A percentile compares a stretch with the other conserved stretches of the same genome.
Conservation (phyloP, 768 basidiomycete species). For the Calvatia gigantea region DNA sequence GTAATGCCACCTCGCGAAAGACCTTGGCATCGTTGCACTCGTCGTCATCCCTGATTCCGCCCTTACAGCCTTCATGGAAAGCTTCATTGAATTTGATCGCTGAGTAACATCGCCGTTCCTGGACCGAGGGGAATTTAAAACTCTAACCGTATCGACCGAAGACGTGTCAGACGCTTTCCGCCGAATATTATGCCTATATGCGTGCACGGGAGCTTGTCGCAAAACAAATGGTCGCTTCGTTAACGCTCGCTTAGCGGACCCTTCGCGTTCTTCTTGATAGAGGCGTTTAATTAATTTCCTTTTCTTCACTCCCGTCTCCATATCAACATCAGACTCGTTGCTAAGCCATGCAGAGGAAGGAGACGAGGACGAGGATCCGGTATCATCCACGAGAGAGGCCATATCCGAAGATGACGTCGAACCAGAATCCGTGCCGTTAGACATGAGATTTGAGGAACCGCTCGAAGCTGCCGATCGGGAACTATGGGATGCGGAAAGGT, state of each 20-base stretch:
- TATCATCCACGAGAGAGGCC: constrained; percentile 62
- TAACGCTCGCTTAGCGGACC: constrained; percentile 18
- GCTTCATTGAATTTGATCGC: constrained; percentile 15
- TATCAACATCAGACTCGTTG: constrained; percentile 54
- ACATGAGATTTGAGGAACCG: constrained; percentile 9
- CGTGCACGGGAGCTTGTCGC: constrained; percentile 37
- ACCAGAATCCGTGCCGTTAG: constrained; percentile 11
- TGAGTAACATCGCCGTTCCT: constrained; percentile 7
- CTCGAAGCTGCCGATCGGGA: constrained; percentile 22
- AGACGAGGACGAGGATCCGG: constrained; percentile 56
- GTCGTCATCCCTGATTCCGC: constrained; percentile 23
- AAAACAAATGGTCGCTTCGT: constrained; percentile 44
- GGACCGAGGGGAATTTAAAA: constrained; percentile 16
- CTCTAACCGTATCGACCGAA: constrained; percentile 45
- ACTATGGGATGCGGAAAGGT: constrained; percentile 30
- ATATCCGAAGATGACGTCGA: constrained; percentile 43
- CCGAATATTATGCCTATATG: constrained; percentile 21
- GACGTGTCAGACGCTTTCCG: constrained; percentile 51
- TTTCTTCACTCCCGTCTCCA: constrained; percentile 41
- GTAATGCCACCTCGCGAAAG: constrained; percentile 27
- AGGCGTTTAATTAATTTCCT: constrained; percentile 21
- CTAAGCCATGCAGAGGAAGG: constrained; percentile 47
- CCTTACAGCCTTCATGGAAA: constrained; percentile 25
- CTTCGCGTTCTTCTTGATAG: constrained; percentile 11
- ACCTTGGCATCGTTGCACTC: constrained; percentile 30